phyloP scores from a whole-genome alignment of 129 eudicot genomes.

The Flaveria bidentis region DNA sequence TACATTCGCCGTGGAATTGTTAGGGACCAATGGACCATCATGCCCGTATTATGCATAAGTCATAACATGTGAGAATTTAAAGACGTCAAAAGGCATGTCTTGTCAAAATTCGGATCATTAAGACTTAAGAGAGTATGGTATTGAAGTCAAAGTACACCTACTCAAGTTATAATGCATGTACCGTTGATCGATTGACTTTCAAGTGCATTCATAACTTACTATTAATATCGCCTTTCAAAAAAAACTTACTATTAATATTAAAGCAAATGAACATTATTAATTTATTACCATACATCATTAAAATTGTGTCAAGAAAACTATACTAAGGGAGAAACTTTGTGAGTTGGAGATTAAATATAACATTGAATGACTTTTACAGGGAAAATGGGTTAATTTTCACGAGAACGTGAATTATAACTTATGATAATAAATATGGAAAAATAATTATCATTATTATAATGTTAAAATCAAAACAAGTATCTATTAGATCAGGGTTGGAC shows the following conservation, averaged over 20 bases:
- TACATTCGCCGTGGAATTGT: neutral
- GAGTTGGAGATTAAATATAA: neutral
- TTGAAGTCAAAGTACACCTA: conserved; percentile 5
- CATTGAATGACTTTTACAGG: neutral
- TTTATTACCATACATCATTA: neutral
- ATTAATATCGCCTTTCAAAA: too few relatives aligned
- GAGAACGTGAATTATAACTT: neutral
- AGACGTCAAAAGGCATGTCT: conserved; percentile 6
- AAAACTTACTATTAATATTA: neutral
- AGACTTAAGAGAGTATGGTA: neutral
- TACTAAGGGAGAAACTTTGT: neutral
- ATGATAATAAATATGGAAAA: neutral
- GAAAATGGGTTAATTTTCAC: too few relatives aligned
- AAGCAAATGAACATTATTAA: neutral
- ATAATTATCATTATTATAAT: too few relatives aligned
- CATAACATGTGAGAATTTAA: conserved; percentile 15
- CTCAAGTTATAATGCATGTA: conserved; percentile 7
- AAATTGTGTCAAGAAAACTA: neutral
- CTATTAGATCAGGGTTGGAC: too few relatives aligned
- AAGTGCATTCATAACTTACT: neutral
- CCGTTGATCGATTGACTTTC: neutral
- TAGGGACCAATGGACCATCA: conserved; percentile 8
- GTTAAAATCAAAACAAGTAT: too few relatives aligned
- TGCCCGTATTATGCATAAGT: neutral
- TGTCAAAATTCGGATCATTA: neutral